Percentiles rank a stretch among this genome's conserved stretches.
These are phyloP conservation scores for Fusarium burgessii DNA, from an alignment of 2,329 filamentous ascomycete species.

Conservation along the genomic window DNA sequence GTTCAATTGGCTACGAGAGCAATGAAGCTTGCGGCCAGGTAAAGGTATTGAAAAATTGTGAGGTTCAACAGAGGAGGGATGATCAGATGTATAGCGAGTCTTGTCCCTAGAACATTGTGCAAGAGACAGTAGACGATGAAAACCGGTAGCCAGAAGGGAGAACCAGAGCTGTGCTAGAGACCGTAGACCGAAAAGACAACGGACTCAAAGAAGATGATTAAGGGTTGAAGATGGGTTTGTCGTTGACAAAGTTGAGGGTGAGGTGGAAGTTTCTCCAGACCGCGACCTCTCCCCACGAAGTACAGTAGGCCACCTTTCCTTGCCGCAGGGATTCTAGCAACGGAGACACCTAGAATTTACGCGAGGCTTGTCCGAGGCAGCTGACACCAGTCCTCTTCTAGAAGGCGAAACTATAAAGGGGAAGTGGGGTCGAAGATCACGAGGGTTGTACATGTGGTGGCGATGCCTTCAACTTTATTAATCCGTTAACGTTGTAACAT, in stretches of 20 bases:
- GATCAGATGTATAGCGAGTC: conserved; percentile 46
- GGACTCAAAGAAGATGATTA: conserved; percentile 43
- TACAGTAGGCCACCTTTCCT: conserved; percentile 42
- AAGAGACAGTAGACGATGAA: conserved; percentile 50
- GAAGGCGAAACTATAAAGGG: conserved; percentile 28
- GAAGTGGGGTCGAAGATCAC: conserved; percentile 25
- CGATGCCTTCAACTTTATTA: conserved; percentile 5
- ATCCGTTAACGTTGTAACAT: not conserved
- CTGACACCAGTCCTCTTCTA: conserved; percentile 21
- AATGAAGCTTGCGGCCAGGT: conserved; percentile 42
- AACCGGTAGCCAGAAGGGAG: conserved; percentile 56
- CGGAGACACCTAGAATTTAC: conserved; percentile 47
- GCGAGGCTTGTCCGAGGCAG: conserved; percentile 46
- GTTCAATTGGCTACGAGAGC: conserved; percentile 36
- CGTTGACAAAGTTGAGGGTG: conserved; percentile 52
- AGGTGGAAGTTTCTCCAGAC: conserved; percentile 57
- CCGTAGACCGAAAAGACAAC: conserved; percentile 42
- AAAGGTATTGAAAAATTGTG: conserved; percentile 24
- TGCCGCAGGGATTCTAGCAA: conserved; percentile 37
- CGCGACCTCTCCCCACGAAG: conserved; percentile 46
- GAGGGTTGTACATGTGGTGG: conserved; percentile 39
- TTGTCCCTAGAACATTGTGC: conserved; percentile 56
- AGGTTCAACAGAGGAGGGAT: conserved; percentile 39
- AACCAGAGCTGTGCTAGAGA: conserved; percentile 56
- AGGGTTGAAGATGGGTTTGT: conserved; percentile 44